A percentile compares a stretch with the other conserved stretches of the same genome.
These are phyloP conservation scores for Euphorbia lathyris DNA, from an alignment of 345 rosid genomes.

Conservation along the genomic window DNA sequence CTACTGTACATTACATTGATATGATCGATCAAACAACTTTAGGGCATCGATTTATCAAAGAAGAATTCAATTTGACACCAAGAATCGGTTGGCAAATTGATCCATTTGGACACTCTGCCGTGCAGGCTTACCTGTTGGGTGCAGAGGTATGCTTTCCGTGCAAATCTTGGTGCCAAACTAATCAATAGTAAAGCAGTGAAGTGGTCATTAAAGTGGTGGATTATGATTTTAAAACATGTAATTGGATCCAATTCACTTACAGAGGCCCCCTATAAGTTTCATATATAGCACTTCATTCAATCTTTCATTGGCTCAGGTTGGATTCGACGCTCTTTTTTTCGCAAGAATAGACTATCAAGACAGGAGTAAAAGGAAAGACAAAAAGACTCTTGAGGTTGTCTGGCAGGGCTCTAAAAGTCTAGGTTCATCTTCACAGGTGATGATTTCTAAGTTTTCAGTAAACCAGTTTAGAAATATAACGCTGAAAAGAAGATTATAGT, in stretches of 20 bases:
- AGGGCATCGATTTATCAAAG: slow-evolving; percentile 47
- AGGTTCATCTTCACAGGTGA: slow-evolving; percentile 51
- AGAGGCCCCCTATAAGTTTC: background rate
- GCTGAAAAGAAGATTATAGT: background rate
- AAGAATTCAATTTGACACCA: slow-evolving; percentile 45
- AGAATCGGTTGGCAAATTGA: slow-evolving; percentile 61
- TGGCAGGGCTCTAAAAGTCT: slow-evolving; percentile 54
- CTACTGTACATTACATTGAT: slow-evolving; percentile 43
- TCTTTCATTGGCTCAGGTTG: slow-evolving; percentile 39
- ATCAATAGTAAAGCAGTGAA: background rate
- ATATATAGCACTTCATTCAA: background rate
- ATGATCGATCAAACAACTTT: slow-evolving; percentile 58
- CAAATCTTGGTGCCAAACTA: background rate
- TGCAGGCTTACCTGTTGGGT: slow-evolving; percentile 45
- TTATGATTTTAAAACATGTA: background rate
- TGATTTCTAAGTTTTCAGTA: background rate
- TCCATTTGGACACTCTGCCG: slow-evolving; percentile 59
- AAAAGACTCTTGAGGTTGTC: slow-evolving; percentile 49
- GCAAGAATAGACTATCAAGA: slow-evolving; percentile 57
- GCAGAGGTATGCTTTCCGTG: slow-evolving; percentile 38
- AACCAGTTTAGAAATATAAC: background rate
- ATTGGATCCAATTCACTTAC: background rate
- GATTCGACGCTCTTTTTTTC: slow-evolving; percentile 54
- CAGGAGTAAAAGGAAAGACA: slow-evolving; percentile 42
- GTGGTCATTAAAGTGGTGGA: background rate